These are phyloP conservation scores for Gloeophyllum trabeum DNA, from an alignment of 768 basidiomycete genomes.

Conservation along the genomic window DNA sequence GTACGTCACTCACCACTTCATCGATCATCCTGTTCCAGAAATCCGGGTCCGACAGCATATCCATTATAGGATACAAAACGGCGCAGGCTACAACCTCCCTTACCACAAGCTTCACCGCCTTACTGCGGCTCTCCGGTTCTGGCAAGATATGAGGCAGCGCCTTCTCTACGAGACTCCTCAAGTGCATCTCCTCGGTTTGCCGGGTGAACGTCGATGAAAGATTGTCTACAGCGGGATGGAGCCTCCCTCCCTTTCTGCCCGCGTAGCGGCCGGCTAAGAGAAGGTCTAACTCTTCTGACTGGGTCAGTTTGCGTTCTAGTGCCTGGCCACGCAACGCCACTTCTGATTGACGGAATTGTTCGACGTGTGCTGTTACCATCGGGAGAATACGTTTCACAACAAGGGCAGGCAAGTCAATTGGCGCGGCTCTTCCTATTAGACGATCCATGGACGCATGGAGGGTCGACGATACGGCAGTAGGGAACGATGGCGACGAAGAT, in stretches of 20 bases:
- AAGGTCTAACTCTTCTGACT: slow-evolving; percentile 84
- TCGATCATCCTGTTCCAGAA: slow-evolving; percentile 95
- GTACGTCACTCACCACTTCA: slow-evolving; percentile 57
- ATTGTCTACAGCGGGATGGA: slow-evolving; percentile 84
- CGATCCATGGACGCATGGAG: slow-evolving; percentile 57
- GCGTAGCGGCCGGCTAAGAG: slow-evolving; percentile 78
- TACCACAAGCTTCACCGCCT: slow-evolving; percentile 58
- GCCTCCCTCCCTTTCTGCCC: slow-evolving; percentile 43
- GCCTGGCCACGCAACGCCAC: slow-evolving; percentile 74
- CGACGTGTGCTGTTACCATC: slow-evolving; percentile 81
- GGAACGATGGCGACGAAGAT: slow-evolving; percentile 83
- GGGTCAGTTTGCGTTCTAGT: slow-evolving; percentile 71
- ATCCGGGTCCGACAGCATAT: slow-evolving; percentile 91
- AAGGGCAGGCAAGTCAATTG: slow-evolving; percentile 63
- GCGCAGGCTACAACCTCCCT: slow-evolving; percentile 79
- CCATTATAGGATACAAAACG: slow-evolving; percentile 78
- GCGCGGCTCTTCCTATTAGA: slow-evolving; percentile 41
- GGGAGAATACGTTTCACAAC: slow-evolving; percentile 80
- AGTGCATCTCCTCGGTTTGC: slow-evolving; percentile 83
- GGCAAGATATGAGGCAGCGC: slow-evolving; percentile 69
- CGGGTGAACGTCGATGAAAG: slow-evolving; percentile 82
- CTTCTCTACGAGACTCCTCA: slow-evolving; percentile 58
- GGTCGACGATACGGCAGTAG: slow-evolving; percentile 67
- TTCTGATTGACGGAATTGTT: slow-evolving; percentile 87
- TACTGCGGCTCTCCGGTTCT: slow-evolving; percentile 60